Conservation (phyloP, 176 grass and related monocot genomes). For the Triticum turgidum region DNA sequence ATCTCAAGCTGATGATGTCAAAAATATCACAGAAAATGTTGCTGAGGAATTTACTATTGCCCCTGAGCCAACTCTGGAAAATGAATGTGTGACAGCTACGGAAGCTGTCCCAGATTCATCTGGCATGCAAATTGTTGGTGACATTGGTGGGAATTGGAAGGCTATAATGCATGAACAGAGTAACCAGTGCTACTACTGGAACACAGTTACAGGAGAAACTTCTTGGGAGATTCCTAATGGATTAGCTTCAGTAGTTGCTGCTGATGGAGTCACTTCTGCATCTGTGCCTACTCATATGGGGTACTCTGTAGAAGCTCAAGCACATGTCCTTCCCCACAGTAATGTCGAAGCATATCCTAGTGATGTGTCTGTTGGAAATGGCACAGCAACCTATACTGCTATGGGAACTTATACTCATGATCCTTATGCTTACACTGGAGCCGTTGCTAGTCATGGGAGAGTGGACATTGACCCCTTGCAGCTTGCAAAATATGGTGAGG, state of each 20-base stretch:
- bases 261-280: conserved; percentile 32
- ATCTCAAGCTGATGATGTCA: conserved; percentile 30
- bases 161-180: conserved; percentile 81
- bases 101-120: conserved; percentile 45
- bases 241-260: conserved; percentile 31
- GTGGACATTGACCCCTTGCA: conserved; percentile 68
- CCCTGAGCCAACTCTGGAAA: conserved; percentile 27
- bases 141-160: conserved; percentile 79
- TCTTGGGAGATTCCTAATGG: conserved; percentile 86
- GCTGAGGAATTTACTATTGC: conserved; percentile 39
- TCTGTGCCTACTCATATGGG: conserved; percentile 33
- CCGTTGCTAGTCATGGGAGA: conserved; percentile 27
- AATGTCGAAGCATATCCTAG: conserved; percentile 42
- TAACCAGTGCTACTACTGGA: conserved; percentile 97
- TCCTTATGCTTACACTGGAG: conserved; percentile 46
- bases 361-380: conserved; percentile 39
- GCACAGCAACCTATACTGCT: conserved; percentile 37
- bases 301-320: conserved; percentile 40
- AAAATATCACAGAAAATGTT: conserved; percentile 28
- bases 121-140: conserved; percentile 82
- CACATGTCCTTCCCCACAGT: conserved; percentile 38
- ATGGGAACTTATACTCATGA: conserved; percentile 47
- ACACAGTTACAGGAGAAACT: conserved; percentile 92
- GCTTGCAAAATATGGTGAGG: conserved; percentile 79
- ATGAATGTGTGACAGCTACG: not conserved